phyloP scores from a whole-genome alignment of 495 filamentous ascomycete genomes.

The Podospora conica region DNA sequence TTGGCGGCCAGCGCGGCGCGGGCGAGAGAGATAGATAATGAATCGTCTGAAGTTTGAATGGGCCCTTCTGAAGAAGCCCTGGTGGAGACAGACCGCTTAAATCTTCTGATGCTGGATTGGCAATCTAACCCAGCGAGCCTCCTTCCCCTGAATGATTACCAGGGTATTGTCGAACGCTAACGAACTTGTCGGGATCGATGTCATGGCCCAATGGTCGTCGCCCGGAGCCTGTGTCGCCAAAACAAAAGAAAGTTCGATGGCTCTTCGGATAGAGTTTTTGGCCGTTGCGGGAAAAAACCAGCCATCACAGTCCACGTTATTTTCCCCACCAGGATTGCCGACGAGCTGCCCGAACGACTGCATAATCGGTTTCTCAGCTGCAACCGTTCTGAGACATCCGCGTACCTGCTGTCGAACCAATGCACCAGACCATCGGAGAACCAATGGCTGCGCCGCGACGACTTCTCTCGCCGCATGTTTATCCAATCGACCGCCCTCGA shows the following conservation, averaged over 20 bases:
- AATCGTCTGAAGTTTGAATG: neutral
- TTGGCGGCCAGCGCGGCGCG: neutral
- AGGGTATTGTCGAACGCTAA: neutral
- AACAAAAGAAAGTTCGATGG: neutral
- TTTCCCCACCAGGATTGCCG: neutral
- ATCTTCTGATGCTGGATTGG: neutral
- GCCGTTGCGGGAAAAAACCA: neutral
- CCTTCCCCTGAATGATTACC: neutral
- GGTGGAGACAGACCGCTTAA: neutral
- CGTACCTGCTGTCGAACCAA: too few species aligned
- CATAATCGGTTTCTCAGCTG: neutral
- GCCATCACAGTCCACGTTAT: neutral
- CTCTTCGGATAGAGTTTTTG: neutral
- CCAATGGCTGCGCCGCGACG: too few species aligned
- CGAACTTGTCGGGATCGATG: neutral
- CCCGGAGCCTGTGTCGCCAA: neutral
- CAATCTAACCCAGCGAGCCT: too few species aligned
- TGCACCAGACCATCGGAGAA: too few species aligned
- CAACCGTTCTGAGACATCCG: neutral
- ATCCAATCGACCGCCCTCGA: neutral
- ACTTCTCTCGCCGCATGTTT: too few species aligned
- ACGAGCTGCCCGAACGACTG: neutral
- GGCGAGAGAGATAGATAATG: neutral
- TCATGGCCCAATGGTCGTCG: neutral
- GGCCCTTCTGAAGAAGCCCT: neutral